phyloP scores from a whole-genome alignment of 2,329 filamentous ascomycete genomes.

The Hawksworthiomyces lignivorus region DNA sequence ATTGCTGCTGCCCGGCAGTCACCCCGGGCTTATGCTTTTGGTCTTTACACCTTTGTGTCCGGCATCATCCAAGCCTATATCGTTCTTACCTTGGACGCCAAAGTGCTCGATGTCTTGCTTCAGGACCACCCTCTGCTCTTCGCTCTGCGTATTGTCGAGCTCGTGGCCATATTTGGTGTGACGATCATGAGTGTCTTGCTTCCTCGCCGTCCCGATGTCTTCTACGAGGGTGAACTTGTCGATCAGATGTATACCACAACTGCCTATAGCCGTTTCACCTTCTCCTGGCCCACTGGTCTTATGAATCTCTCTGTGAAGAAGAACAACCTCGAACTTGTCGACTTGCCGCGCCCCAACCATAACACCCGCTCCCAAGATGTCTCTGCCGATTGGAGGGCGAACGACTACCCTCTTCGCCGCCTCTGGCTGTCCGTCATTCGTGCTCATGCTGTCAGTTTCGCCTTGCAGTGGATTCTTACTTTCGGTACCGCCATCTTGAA shows the following conservation, averaged over 20 bases:
- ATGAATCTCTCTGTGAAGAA: slow-evolving; percentile 49
- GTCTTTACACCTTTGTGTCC: slow-evolving; percentile 43
- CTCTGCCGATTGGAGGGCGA: slow-evolving; percentile 41
- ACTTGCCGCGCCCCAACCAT: slow-evolving; percentile 55
- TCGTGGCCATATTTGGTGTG: slow-evolving; percentile 37
- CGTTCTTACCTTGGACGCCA: slow-evolving; percentile 37
- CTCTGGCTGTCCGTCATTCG: slow-evolving; percentile 55
- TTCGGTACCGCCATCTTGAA: slow-evolving; percentile 48
- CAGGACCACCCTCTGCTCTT: slow-evolving; percentile 28
- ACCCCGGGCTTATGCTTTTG: slow-evolving; percentile 46
- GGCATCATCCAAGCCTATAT: slow-evolving; percentile 35
- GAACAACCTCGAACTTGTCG: slow-evolving; percentile 51
- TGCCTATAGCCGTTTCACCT: slow-evolving; percentile 55
- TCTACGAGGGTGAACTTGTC: slow-evolving; percentile 48
- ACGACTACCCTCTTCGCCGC: slow-evolving; percentile 33
- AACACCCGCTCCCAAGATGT: slow-evolving; percentile 43
- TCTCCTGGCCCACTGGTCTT: slow-evolving; percentile 53
- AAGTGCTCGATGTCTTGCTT: slow-evolving; percentile 27
- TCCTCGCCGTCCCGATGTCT: slow-evolving; percentile 62
- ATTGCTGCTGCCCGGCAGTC: slow-evolving; percentile 42
- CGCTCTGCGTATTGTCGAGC: slow-evolving; percentile 40
- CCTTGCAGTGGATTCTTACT: slow-evolving; percentile 52
- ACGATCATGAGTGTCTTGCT: slow-evolving; percentile 44
- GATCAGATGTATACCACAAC: slow-evolving; percentile 57
- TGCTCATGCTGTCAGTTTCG: slow-evolving; percentile 48